phyloP scores from a whole-genome alignment of 2,329 filamentous ascomycete species.

The Zasmidium cellare region DNA sequence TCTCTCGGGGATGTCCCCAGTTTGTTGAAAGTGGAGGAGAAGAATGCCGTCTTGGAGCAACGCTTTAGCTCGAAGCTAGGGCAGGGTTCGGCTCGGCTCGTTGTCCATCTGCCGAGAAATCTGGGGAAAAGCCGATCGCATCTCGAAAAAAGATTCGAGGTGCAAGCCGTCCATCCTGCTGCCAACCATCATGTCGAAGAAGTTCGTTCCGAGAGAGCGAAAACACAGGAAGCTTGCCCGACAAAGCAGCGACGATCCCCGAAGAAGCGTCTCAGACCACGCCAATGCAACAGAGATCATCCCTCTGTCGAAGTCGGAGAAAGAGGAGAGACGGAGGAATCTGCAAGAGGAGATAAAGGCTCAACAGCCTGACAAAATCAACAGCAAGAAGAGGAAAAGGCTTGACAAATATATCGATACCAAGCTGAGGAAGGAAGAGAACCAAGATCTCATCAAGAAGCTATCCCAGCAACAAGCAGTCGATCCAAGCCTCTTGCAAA shows the following conservation, averaged over 20 bases:
- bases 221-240: slow-evolving; percentile 67
- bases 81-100: not conserved
- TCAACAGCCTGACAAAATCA: slow-evolving; percentile 56
- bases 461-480: slow-evolving; percentile 70
- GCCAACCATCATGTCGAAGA: slow-evolving; percentile 32
- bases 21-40: not conserved
- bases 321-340: slow-evolving; percentile 52
- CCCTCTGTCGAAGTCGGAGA: slow-evolving; percentile 53
- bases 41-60: too few species aligned
- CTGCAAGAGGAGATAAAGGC: slow-evolving; percentile 57
- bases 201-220: slow-evolving; percentile 56
- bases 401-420: slow-evolving; percentile 76
- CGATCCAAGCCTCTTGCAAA: slow-evolving; percentile 78
- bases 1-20: not conserved
- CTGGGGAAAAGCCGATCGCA: not conserved
- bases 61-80: too few species aligned
- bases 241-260: slow-evolving; percentile 42
- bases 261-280: slow-evolving; percentile 51
- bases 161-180: not conserved
- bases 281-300: slow-evolving; percentile 54
- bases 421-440: slow-evolving; percentile 94
- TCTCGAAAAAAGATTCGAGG: not conserved
- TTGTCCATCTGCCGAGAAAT: slow-evolving; percentile 1
- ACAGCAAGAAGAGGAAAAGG: slow-evolving; percentile 66
- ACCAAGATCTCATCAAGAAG: slow-evolving; percentile 77